Base-by-base conservation (phyloP, 73 alveolate species). In the Breviolum minutum region DNA sequence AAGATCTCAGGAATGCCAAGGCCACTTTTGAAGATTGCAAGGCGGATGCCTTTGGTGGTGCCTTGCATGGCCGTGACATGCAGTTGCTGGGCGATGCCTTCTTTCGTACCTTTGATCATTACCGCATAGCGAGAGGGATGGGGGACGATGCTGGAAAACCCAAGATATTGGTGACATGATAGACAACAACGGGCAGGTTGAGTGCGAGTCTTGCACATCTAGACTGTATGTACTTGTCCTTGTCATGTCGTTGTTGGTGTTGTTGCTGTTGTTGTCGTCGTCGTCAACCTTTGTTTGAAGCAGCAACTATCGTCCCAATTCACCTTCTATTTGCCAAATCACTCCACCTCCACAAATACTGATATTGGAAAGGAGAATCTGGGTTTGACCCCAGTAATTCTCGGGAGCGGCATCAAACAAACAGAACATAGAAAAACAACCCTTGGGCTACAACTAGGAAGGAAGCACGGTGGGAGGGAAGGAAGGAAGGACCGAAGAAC, bases 21-120 rank as follows among this genome's bases (percentile, higher is more conserved):
- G 92, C 92, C 24, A 26, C 73, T 20, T 83, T 83, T 60, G 26
- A 26, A 61, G n/a, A 60, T 60, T 83, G 92, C 92, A 7, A 9
- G 13, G 92, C 92, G 16, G 92, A 83, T 62, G 92, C 92, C 73
- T 83, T 83, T 26, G 92, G 92, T 24, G 92, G 92, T 7, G 92
- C 76, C 26, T 26, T 83, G 92, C 71, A 83, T 61, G 92, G 92
- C 60, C 63, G 63, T 5, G 92, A 83, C 76, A 62, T 83, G 64
- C 62, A 26, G 62, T 60, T 83, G 76, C 63, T 83, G 61, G 92
- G 92, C 10, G 92, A 83, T 26, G 73, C 13, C 76, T 12, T 61
- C n/a, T 83, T 83, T 11, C 71, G 92, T 14, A 9, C 17, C 88
- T 48, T 12, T 63, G 87, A n/a, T n/a, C 63, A 7, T 29, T 3